These are phyloP conservation scores for Pinus albicaulis DNA, from an alignment of 75 land plant species.

Conservation along the genomic window DNA sequence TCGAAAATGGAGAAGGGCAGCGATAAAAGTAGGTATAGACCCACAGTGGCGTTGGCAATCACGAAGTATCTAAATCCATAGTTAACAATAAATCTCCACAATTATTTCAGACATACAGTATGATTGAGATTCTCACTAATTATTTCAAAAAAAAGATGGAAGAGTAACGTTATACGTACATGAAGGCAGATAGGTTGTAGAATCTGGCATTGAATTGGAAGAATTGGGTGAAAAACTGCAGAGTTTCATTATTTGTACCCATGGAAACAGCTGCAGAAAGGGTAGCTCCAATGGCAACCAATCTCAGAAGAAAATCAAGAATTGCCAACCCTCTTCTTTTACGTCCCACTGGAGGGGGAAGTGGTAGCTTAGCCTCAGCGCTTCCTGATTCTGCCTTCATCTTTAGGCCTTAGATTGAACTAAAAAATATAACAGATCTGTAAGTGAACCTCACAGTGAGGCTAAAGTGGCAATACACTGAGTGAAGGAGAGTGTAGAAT, in stretches of 20 bases:
- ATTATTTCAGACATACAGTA: neutral
- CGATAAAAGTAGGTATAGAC: constrained; percentile 37
- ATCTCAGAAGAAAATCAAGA: constrained; percentile 29
- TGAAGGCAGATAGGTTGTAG: constrained; percentile 30
- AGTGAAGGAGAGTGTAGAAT: too few species aligned
- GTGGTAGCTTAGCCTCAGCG: neutral
- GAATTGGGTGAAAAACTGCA: constrained; percentile 56
- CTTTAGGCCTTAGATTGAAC: too few species aligned
- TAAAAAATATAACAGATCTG: too few species aligned
- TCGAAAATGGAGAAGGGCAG: too few species aligned
- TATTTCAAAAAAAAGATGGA: neutral
- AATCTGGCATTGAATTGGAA: constrained; percentile 57
- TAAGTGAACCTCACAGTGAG: too few species aligned
- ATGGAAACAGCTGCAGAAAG: constrained; percentile 36
- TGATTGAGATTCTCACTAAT: neutral
- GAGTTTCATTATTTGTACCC: constrained; percentile 52
- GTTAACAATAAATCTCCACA: too few species aligned
- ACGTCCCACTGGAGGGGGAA: neutral
- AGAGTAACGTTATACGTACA: neutral
- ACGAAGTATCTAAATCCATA: constrained; percentile 40
- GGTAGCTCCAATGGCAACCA: constrained; percentile 22
- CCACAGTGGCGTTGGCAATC: constrained; percentile 35
- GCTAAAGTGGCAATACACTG: too few species aligned
- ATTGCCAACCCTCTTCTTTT: constrained; percentile 19
- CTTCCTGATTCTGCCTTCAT: too few species aligned